A percentile compares a stretch with the other conserved stretches of the same genome.
Evolutionary conservation across 176 grass and related monocot species (phyloP).

Genomic region (Saccharum officinarum): DNA sequence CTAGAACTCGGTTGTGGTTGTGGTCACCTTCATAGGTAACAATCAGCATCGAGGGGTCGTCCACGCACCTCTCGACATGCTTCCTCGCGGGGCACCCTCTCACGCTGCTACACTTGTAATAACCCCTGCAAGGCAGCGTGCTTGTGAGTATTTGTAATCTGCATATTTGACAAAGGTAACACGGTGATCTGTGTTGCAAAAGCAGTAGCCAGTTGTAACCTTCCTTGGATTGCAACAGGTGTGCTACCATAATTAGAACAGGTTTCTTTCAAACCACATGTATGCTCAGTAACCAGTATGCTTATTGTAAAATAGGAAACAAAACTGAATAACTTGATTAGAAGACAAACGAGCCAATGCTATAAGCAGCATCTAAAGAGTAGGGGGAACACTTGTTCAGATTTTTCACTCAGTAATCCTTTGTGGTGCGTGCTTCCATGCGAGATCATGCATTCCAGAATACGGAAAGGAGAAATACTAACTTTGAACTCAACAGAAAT

Average conservation of each 20-base stretch:
- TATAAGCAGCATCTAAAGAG: conserved; percentile 5
- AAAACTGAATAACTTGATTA: not conserved
- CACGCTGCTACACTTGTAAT: conserved; percentile 94
- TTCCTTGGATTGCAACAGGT: conserved; percentile 32
- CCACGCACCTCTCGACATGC: conserved; percentile 86
- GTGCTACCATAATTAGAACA: conserved; percentile 21
- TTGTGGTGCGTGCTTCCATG: not conserved
- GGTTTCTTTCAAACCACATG: not conserved
- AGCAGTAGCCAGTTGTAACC: not conserved
- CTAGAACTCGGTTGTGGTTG: conserved; percentile 56
- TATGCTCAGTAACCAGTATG: not conserved
- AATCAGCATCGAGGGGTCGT: conserved; percentile 86
- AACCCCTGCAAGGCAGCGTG: conserved; percentile 59
- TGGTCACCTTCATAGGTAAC: conserved; percentile 95
- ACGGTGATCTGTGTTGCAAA: not conserved
- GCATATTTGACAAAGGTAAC: conserved; percentile 17
- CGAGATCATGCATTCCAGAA: conserved; percentile 1
- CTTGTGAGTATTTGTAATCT: not conserved
- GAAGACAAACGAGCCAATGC: not conserved
- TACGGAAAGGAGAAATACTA: not conserved
- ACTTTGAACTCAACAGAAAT: conserved; percentile 12
- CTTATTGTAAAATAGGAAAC: conserved; percentile 15
- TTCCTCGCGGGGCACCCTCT: conserved; percentile 89
- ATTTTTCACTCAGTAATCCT: not conserved
- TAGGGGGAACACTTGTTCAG: not conserved